Evolutionary conservation across 139 green algal species (phyloP).

Genomic region (Pedinophyceae sp.): DNA sequence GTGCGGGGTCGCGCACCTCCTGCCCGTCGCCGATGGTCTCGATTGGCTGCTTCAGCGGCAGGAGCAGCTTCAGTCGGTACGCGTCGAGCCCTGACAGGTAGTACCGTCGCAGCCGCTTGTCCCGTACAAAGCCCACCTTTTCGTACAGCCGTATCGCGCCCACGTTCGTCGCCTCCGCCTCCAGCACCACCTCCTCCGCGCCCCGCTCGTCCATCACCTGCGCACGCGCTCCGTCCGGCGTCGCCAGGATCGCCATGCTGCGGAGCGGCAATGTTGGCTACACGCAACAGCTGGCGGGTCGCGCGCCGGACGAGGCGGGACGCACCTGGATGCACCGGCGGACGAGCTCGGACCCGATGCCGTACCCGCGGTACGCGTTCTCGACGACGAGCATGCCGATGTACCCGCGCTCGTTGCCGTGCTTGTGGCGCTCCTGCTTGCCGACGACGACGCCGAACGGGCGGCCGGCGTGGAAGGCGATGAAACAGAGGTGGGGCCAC

Average conservation of each 20-base stretch:
- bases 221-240: too few species aligned
- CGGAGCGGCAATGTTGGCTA: too few species aligned
- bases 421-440: conserved; percentile 73
- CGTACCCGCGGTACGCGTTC: conserved; percentile 52
- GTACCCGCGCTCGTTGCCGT: conserved; percentile 66
- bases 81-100: conserved; percentile 89
- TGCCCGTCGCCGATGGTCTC: neutral
- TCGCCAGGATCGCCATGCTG: too few species aligned
- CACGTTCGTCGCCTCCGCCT: conserved; percentile 88
- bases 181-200: conserved; percentile 76
- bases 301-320: too few species aligned
- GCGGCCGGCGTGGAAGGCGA: conserved; percentile 44
- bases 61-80: conserved; percentile 86
- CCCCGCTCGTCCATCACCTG: conserved; percentile 45
- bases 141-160: conserved; percentile 85
- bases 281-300: too few species aligned
- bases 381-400: conserved; percentile 95
- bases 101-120: conserved; percentile 88
- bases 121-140: conserved; percentile 88
- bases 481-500: conserved; percentile 84
- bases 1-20: too few species aligned
- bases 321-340: conserved; percentile 35
- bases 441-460: conserved; percentile 73
- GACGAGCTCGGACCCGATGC: conserved; percentile 66
- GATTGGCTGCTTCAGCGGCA: too few species aligned